Base-by-base conservation (phyloP, 202 grass and related monocot genomes). In the Tripidium arundinaceum region DNA sequence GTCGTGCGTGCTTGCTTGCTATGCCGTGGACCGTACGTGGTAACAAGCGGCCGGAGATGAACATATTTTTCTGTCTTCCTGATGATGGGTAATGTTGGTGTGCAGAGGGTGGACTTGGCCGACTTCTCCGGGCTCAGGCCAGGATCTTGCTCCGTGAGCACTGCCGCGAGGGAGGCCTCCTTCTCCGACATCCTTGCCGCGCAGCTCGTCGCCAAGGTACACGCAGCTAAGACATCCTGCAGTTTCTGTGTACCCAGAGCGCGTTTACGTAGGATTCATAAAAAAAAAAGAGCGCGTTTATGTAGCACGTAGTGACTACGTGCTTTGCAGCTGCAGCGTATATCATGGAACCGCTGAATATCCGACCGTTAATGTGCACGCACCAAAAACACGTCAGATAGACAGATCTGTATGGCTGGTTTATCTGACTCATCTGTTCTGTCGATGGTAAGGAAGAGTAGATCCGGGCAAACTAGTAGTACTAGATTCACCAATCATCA, bases 101-200 rank as follows among this genome's bases (percentile, higher is more conserved):
- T 34, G 33, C 79, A 94, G 92, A 89, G 84, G 86, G 40, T 89
- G 31, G 88, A 91, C 45, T 81, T 91, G 21, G 78, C 74, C 27
- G 92, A 89, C 50, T 91, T 94, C 86, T 85, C 92, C 22, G 92
- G 92, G 27, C 86, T 91, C 26, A 84, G 84, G 84, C 79, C 70
- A 18, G 79, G 83, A 38, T 85, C 81, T 5, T 73, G 85, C 65
- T 89, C 77, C 68, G 42, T 84, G 2, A 91, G 86, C 78, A 62
- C 75, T 47, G 70, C 74, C 34, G 76, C 83, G 33, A 91, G 86
- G 84, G 89, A 94, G 59, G 73, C 83, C 0, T 83, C 86, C 74
- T 89, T 94, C 84, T 82, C 59, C 68, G 92, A 94, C 31, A 84
- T 80, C 22, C 76, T 94, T 15, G 84, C 74, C 33, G 70, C 81